Conservation (phyloP, 73 alveolate species). For the Diophrys appendiculata region DNA sequence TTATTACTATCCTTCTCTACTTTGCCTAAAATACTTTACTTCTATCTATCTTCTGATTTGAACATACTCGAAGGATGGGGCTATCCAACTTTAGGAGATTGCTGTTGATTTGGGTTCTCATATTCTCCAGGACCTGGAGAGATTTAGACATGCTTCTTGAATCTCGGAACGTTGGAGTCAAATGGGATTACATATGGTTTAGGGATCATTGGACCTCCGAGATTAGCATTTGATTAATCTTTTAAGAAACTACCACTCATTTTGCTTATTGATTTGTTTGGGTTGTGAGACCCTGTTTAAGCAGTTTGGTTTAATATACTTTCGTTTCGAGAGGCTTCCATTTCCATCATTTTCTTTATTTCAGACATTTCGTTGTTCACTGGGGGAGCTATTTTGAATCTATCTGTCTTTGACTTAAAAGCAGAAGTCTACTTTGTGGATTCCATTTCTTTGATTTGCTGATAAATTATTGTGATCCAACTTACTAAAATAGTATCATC, state of each 20-base stretch:
- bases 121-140: constrained; percentile 47
- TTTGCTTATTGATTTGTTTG: not conserved
- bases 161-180: constrained; percentile 36
- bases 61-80: constrained; percentile 13
- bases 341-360: not conserved
- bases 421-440: constrained; percentile 21
- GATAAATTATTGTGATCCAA: not conserved
- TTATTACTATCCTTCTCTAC: not conserved
- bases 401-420: constrained; percentile 35
- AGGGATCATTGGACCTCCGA: not conserved
- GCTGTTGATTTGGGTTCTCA: constrained; percentile 13
- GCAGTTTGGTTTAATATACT: too few species aligned
- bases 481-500: constrained; percentile 28
- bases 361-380: not conserved
- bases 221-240: not conserved
- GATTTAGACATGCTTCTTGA: not conserved
- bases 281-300: not conserved
- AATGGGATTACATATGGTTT: constrained; percentile 12
- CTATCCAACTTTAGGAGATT: constrained; percentile 13
- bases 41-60: constrained; percentile 21
- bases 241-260: not conserved
- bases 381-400: constrained; percentile 14
- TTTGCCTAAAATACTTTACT: constrained; percentile 23
- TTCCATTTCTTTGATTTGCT: constrained; percentile 16
- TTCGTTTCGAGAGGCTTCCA: not conserved